Base-by-base conservation (phyloP, 2,329 filamentous ascomycete species). In the Ambrosiella beaveri region DNA sequence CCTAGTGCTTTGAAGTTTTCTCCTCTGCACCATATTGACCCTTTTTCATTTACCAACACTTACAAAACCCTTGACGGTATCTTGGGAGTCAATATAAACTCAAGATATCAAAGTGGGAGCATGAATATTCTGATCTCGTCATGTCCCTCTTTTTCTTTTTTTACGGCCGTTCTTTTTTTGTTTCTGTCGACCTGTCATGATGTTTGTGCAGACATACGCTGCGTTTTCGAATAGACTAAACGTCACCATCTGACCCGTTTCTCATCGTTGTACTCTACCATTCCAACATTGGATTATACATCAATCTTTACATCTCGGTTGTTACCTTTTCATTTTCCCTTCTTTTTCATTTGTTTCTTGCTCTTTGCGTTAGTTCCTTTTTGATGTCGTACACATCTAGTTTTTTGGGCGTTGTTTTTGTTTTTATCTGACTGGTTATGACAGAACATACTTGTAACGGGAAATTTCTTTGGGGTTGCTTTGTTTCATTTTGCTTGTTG, bases 311-410 rank as follows among this genome's bases (percentile, higher is more conserved):
- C 7, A 39, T 57, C 47, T 54, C 39, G 49, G 27, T 52, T 52
- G 36, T 13, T 57, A 41, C 40, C 53, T 55, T 52, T 53, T 41
- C 45, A 54, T 55, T 57, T 36, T 54, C 27, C 39, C 41, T 36
- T 54, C 45, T 15, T 53, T 38, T n/a, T 37, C 35, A 36, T 57
- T 44, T 44, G 35, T 52, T 54, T 55, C 40, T 13, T 41, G 37
- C 53, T 58, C 44, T 54, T 39, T 49, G 36, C 15, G 50, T 54
- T 57, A 13, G 37, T 58, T 50, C 19, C 27, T 11, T 47, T n/a
- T 56, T 56, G 45, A 27, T n/a, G 50, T 51, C 44, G 50, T 36
- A 44, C 17, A 3, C 44, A 56, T 40, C 35, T 56, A 3, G 15
- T 8, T n/a, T 56, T 36, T 56, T 38, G 45, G n/a, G 36, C 38